These are phyloP conservation scores for Crithidia sp. DNA, from an alignment of 208 protist species.

Conservation along the genomic window DNA sequence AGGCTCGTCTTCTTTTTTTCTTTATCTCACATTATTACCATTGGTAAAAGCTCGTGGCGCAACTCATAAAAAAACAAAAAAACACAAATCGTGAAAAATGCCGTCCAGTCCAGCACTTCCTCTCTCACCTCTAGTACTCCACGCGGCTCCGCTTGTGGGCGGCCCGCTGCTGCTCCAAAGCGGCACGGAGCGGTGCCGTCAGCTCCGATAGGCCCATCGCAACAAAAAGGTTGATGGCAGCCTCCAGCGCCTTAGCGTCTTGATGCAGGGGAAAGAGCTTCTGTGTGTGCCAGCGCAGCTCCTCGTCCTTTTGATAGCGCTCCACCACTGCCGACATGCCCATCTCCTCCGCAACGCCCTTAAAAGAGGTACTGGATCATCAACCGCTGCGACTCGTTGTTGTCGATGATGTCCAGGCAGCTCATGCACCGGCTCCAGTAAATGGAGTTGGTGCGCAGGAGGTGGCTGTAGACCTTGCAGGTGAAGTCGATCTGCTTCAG, in stretches of 20 bases:
- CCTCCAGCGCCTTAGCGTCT: constrained; percentile 43
- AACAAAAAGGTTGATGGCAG: constrained; percentile 71
- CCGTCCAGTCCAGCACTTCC: no score
- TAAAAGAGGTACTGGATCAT: constrained; percentile 86
- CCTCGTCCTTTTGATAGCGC: constrained; percentile 55
- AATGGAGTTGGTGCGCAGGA: constrained; percentile 95
- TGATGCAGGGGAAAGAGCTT: constrained; percentile 64
- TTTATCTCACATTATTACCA: neutral
- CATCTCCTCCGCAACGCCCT: constrained; percentile 71
- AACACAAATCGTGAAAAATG: neutral
- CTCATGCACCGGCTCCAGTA: constrained; percentile 90
- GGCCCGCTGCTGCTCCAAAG: constrained; percentile 49
- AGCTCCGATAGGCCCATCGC: constrained; percentile 76
- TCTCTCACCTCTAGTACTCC: constrained; percentile 1
- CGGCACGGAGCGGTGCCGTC: constrained; percentile 43
- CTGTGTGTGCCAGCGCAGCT: constrained; percentile 49
- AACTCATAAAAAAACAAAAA: neutral
- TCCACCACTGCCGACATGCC: constrained; percentile 47
- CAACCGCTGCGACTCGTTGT: constrained; percentile 78
- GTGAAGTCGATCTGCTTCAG: constrained; percentile 98
- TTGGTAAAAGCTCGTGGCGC: neutral
- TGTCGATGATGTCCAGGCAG: constrained; percentile 73
- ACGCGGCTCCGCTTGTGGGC: constrained; percentile 45
- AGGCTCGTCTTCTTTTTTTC: neutral
- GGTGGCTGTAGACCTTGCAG: constrained; percentile 97